A percentile compares a stretch with the other conserved stretches of the same genome.
These are phyloP conservation scores for Graphilbum sp. DNA, from an alignment of 2,329 filamentous ascomycete genomes.

Conservation along the genomic window DNA sequence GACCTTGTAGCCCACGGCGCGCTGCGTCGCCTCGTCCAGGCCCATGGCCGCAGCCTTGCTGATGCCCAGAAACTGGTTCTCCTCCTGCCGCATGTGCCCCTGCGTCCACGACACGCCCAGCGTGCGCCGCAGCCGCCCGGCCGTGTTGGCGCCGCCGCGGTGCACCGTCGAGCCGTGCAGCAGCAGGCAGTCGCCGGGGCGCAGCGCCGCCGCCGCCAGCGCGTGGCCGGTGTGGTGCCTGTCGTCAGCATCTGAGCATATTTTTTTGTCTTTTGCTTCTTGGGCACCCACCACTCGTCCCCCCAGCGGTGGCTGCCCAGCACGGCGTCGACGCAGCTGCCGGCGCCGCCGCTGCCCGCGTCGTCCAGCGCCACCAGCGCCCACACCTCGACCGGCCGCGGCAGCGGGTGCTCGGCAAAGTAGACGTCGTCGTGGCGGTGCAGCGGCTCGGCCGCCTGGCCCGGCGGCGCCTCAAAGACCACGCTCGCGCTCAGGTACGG, in stretches of 20 bases:
- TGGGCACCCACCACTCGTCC: neutral
- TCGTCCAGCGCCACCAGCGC: neutral
- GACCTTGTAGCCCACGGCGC: neutral
- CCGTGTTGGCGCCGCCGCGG: neutral
- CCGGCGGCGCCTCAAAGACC: neutral
- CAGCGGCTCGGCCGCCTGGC: neutral
- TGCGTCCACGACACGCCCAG: neutral
- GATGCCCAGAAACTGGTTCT: neutral
- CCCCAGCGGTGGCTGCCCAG: neutral
- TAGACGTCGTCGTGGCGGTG: slow-evolving; percentile 1
- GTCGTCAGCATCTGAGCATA: too few species aligned
- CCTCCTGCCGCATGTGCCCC: neutral
- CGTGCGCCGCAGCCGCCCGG: neutral
- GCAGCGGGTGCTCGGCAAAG: neutral
- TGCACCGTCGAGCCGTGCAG: neutral
- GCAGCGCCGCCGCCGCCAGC: neutral
- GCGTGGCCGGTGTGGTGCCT: neutral
- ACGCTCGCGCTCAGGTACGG: neutral
- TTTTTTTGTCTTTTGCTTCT: neutral
- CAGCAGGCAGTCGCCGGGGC: neutral
- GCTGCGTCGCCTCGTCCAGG: neutral
- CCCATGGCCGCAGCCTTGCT: neutral
- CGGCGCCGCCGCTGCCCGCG: neutral
- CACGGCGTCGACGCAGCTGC: neutral
- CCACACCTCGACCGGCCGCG: neutral